These are phyloP conservation scores for Bertia moriformis DNA, from an alignment of 2,329 filamentous ascomycete genomes.

Conservation along the genomic window DNA sequence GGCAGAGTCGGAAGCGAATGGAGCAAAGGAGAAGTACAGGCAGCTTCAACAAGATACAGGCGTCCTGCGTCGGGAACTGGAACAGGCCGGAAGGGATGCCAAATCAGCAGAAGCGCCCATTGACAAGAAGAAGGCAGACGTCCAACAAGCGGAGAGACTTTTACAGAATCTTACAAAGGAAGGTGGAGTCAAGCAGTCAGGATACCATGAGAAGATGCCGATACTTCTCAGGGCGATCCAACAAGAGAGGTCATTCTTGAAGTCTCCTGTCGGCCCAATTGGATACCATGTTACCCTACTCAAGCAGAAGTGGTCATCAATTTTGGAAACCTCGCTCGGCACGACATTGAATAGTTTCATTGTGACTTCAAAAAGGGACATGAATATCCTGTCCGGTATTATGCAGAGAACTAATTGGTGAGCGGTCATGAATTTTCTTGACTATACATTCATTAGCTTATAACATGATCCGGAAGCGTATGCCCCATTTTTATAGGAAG, in stretches of 20 bases:
- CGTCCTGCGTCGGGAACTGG: background rate
- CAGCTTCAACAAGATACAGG: background rate
- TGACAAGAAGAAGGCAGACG: background rate
- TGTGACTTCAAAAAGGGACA: constrained; percentile 42
- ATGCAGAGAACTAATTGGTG: constrained; percentile 25
- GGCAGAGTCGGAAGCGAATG: background rate
- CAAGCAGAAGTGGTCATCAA: constrained; percentile 44
- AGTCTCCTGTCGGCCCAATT: constrained; percentile 44
- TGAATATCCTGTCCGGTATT: constrained; percentile 32
- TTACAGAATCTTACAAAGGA: background rate
- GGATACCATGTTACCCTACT: constrained; percentile 41
- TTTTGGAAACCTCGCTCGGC: constrained; percentile 45
- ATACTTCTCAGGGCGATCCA: constrained; percentile 34
- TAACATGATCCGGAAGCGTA: constrained; percentile 13
- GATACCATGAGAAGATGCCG: constrained; percentile 30
- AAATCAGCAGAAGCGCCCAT: background rate
- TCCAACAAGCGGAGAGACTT: background rate
- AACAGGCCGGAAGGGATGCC: background rate
- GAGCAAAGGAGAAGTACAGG: background rate
- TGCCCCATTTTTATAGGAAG: constrained; percentile 37
- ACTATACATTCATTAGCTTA: background rate
- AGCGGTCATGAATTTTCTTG: background rate
- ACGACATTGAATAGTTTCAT: constrained; percentile 37
- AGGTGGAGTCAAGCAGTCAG: background rate
- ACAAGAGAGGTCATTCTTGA: constrained; percentile 31